phyloP scores from a whole-genome alignment of 179 eudicot species.

The Pouteria campechiana region DNA sequence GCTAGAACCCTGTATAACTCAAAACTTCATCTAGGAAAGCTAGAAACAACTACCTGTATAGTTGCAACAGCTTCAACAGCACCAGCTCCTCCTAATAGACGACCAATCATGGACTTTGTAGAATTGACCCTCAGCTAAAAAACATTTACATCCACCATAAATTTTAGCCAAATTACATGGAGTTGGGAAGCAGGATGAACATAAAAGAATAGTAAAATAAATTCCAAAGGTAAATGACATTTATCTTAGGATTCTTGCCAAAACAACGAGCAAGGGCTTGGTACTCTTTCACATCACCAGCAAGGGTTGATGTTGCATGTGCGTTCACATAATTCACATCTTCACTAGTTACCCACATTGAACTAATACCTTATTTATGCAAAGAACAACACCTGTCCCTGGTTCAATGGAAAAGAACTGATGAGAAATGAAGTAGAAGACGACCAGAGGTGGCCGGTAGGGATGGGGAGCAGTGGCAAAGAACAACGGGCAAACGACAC shows the following conservation, averaged over 20 bases:
- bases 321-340: constrained; percentile 93
- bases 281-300: constrained; percentile 86
- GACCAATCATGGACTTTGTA: constrained; percentile 93
- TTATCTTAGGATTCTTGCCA: constrained; percentile 77
- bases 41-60: constrained; percentile 44
- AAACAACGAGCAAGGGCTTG: constrained; percentile 76
- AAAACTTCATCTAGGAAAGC: background rate
- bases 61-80: constrained; percentile 97
- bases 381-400: constrained; percentile 71
- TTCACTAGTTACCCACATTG: constrained; percentile 75
- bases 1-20: too few species aligned
- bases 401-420: too few species aligned
- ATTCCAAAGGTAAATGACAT: background rate
- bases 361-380: constrained; percentile 82
- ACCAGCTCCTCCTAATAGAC: constrained; percentile 95
- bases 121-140: constrained; percentile 78
- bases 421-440: too few species aligned
- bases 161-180: constrained; percentile 3
- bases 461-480: too few species aligned
- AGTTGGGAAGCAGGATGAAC: background rate
- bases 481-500: too few species aligned
- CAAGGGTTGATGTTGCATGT: constrained; percentile 90
- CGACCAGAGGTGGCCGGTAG: too few species aligned
- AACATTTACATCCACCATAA: background rate
- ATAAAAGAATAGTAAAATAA: background rate